phyloP scores from a whole-genome alignment of 495 filamentous ascomycete species.

The Massariosphaeria phaeospora region DNA sequence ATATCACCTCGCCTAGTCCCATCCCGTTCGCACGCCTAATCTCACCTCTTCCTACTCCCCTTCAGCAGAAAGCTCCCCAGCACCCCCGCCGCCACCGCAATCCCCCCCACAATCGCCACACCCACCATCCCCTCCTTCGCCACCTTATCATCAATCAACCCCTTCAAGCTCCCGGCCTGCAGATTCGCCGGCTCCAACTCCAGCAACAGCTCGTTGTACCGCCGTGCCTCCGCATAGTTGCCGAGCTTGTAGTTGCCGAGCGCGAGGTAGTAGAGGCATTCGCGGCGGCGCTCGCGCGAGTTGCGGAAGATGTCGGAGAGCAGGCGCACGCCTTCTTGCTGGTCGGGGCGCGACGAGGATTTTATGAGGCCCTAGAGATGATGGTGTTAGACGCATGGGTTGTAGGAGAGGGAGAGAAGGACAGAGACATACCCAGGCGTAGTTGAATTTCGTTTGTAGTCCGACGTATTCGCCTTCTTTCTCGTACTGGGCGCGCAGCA shows the following conservation, averaged over 20 bases:
- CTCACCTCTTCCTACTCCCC: constrained; percentile 52
- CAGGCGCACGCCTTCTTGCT: constrained; percentile 90
- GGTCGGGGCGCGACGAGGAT: constrained; percentile 72
- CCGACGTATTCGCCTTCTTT: constrained; percentile 95
- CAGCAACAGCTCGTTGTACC: constrained; percentile 88
- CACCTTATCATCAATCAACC: constrained; percentile 92
- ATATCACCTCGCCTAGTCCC: neutral
- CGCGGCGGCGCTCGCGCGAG: constrained; percentile 82
- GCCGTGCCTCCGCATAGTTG: constrained; percentile 88
- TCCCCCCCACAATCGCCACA: constrained; percentile 91
- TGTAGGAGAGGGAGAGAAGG: neutral
- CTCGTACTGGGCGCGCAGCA: constrained; percentile 88
- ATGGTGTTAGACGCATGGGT: neutral
- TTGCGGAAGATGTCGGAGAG: constrained; percentile 95
- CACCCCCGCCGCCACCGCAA: constrained; percentile 89
- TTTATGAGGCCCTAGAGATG: constrained; percentile 82
- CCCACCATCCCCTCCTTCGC: constrained; percentile 89
- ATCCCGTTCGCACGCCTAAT: neutral
- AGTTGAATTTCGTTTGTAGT: constrained; percentile 99
- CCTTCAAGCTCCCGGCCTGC: constrained; percentile 77
- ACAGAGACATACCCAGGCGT: constrained; percentile 73
- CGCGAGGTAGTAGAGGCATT: constrained; percentile 96
- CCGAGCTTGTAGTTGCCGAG: constrained; percentile 97
- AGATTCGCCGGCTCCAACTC: constrained; percentile 85
- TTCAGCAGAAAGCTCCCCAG: constrained; percentile 80